Base-by-base conservation (phyloP, 495 filamentous ascomycete species). In the Aspergillus haitiensis region DNA sequence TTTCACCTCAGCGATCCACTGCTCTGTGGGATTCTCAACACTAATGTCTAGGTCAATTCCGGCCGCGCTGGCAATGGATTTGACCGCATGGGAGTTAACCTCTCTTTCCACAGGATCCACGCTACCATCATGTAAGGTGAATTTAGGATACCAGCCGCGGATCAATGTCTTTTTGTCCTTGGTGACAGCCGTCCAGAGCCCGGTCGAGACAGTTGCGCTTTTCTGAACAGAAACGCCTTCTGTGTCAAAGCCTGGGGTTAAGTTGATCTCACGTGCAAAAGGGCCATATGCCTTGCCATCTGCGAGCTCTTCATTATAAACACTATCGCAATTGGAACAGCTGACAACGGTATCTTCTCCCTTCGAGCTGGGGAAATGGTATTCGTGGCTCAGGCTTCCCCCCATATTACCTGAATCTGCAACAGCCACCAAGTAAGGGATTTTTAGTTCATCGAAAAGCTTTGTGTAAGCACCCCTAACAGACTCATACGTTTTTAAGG, bases 321-420 rank as follows among this genome's bases (percentile, higher is more conserved):
- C 81, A 65, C 91, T 92, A 39, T 80, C 77, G 71, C 94, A 98
- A 37, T 67, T 70, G 12, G 73, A 77, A 68, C 94, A 98, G 61
- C 77, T 87, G 59, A 95, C 79, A 16, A 98, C 78, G 1, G 82
- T 86, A 66, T 98, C 94, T 72, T 98, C 95, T 5, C 94, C 94
- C 50, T 88, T 86, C 8, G 78, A 61, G n/a, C 86, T 88, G 18
- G 87, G 78, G 52, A 96, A 88, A 67, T 97, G 93, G 69, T 93
- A 98, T 66, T 98, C 94, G 72, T 98, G 94, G 65, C 92, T 97
- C 12, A 97, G 70, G 56, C 85, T 87, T 8, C 94, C 94, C 32
- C 94, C 94, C 82, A 98, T 98, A 52, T 89, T 89, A n/a, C 94
- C 94, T 1, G 93, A 96, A 71, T 93, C 91, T 7, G 94, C 94